Percentiles rank a stretch among this genome's conserved stretches.
Evolutionary conservation across 805 yeast species (phyloP).

Genomic region (Sugiyamaella mastotermitis): DNA sequence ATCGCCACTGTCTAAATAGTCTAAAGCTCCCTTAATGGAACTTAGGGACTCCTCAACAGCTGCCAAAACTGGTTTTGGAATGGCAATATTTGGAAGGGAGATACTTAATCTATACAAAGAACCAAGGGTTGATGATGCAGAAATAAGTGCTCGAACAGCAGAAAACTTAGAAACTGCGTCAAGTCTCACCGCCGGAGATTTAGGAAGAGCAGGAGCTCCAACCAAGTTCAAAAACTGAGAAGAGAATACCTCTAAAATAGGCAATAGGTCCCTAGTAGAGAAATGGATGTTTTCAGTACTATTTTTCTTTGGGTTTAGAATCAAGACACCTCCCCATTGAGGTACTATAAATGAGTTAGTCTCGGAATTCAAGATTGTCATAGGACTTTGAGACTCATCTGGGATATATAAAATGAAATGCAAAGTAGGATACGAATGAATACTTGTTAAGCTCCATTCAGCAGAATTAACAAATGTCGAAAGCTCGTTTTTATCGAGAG

Average conservation of each 20-base stretch:
- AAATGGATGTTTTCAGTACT: constrained; percentile 16
- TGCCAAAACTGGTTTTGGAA: constrained; percentile 63
- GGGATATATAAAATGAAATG: constrained; percentile 71
- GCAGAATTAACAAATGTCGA: constrained; percentile 78
- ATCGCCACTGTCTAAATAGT: constrained; percentile 27
- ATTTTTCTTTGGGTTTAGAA: constrained; percentile 43
- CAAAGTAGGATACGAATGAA: constrained; percentile 56
- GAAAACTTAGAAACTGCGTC: constrained; percentile 61
- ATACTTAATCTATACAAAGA: constrained; percentile 66
- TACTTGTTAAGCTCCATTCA: constrained; percentile 66
- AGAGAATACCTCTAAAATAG: constrained; percentile 62
- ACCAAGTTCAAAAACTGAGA: constrained; percentile 68
- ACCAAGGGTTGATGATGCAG: constrained; percentile 61
- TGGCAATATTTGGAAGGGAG: constrained; percentile 71
- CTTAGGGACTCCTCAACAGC: constrained; percentile 51
- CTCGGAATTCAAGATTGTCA: constrained; percentile 39
- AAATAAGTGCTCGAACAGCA: constrained; percentile 50
- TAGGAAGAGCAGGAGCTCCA: constrained; percentile 58
- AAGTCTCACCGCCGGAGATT: constrained; percentile 54
- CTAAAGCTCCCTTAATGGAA: constrained; percentile 36
- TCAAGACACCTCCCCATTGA: constrained; percentile 81
- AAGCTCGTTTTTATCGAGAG: constrained; percentile 47
- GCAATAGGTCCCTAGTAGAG: constrained; percentile 41
- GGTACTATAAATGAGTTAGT: constrained; percentile 70
- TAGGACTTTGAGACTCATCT: constrained; percentile 40